Conservation (phyloP, 2,329 filamentous ascomycete species). For the Penicillium sumatraense region DNA sequence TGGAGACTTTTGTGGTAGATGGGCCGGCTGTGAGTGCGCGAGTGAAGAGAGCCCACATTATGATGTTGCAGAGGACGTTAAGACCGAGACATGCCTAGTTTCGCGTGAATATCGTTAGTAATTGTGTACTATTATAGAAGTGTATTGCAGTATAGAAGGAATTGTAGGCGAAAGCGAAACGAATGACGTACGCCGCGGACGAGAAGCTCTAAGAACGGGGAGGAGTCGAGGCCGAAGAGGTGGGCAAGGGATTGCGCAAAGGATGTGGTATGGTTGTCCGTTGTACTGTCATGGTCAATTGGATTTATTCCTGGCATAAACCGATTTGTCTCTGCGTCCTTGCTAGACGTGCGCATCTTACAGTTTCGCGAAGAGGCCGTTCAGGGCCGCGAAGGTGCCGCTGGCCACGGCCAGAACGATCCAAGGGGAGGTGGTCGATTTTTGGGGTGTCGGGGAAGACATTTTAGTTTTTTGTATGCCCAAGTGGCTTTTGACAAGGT, state of each 20-base stretch:
- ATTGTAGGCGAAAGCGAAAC: neutral
- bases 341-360: slow-evolving; percentile 32
- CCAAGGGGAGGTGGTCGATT: slow-evolving; percentile 40
- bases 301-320: neutral
- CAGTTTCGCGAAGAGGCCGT: slow-evolving; percentile 71
- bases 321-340: neutral
- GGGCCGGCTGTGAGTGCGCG: slow-evolving; percentile 63
- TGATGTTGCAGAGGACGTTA: slow-evolving; percentile 65
- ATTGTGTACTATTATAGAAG: neutral
- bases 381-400: slow-evolving; percentile 66
- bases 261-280: slow-evolving; percentile 61
- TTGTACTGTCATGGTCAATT: slow-evolving; percentile 53
- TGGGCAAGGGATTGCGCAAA: slow-evolving; percentile 54
- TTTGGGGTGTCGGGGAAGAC: slow-evolving; percentile 10
- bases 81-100: slow-evolving; percentile 62
- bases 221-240: slow-evolving; percentile 45
- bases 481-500: neutral
- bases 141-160: neutral
- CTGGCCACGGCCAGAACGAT: slow-evolving; percentile 64
- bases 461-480: slow-evolving; percentile 11
- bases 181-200: slow-evolving; percentile 56
- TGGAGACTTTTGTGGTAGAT: slow-evolving; percentile 65
- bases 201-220: slow-evolving; percentile 52
- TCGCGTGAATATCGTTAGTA: slow-evolving; percentile 21
- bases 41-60: slow-evolving; percentile 70